These are phyloP conservation scores for Hypoxylon sp. DNA, from an alignment of 2,329 filamentous ascomycete genomes.

Conservation along the genomic window DNA sequence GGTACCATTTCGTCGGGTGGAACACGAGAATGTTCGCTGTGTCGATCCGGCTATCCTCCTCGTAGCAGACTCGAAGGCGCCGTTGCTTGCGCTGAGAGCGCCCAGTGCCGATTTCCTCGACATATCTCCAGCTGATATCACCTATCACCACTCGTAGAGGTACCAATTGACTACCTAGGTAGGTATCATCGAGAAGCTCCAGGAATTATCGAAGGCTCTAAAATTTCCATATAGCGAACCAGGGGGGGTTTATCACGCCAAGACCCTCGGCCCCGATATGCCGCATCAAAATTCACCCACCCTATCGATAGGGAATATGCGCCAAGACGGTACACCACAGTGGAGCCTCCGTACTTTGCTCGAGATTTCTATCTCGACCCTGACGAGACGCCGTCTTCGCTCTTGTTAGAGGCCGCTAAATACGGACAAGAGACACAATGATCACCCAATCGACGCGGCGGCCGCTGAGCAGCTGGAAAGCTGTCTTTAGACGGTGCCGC, in stretches of 20 bases:
- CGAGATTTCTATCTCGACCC: constrained; percentile 20
- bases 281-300: constrained; percentile 45
- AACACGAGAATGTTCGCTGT: constrained; percentile 47
- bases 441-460: constrained; percentile 73
- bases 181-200: no score
- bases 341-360: neutral
- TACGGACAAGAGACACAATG: constrained; percentile 52
- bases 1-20: constrained; percentile 46
- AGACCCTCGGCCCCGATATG: constrained; percentile 18
- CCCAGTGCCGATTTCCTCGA: constrained; percentile 45
- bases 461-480: constrained; percentile 78
- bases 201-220: constrained; percentile 29
- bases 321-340: constrained; percentile 18
- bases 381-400: neutral
- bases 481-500: constrained; percentile 68
- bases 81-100: constrained; percentile 45
- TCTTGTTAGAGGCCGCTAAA: constrained; percentile 5
- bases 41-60: constrained; percentile 42
- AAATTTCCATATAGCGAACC: constrained; percentile 10
- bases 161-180: neutral
- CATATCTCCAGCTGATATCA: constrained; percentile 37
- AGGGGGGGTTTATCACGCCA: constrained; percentile 28
- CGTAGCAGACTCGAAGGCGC: constrained; percentile 42
- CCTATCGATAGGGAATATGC: constrained; percentile 31
- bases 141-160: neutral